phyloP scores from a whole-genome alignment of 495 filamentous ascomycete species.

The Mytilinidion resinicola region DNA sequence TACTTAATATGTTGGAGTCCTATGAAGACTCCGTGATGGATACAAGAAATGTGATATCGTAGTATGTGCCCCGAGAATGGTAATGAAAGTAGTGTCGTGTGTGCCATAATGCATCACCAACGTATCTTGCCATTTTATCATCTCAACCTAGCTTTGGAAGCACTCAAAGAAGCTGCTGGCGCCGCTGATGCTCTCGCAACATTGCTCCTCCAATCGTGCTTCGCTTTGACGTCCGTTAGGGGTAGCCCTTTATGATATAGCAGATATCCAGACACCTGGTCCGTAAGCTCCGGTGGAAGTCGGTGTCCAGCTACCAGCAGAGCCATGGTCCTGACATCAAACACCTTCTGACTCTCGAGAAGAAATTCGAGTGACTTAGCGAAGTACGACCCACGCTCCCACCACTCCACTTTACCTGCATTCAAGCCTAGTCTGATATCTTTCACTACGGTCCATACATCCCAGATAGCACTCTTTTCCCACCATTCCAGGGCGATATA shows the following conservation, averaged over 20 bases:
- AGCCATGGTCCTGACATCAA: not conserved
- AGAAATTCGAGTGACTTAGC: not conserved
- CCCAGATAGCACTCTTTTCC: not conserved
- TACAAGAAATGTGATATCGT: too few relatives aligned
- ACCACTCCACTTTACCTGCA: not conserved
- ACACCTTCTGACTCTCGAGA: not conserved
- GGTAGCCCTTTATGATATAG: not conserved
- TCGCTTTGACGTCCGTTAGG: not conserved
- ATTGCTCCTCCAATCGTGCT: conserved; percentile 1
- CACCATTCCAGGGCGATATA: not conserved
- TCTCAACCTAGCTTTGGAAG: too few relatives aligned
- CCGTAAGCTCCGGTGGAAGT: not conserved
- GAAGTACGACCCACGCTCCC: not conserved
- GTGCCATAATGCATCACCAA: too few relatives aligned
- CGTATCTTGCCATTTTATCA: too few relatives aligned
- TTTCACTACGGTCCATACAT: not conserved
- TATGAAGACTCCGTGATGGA: too few relatives aligned
- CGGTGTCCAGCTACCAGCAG: not conserved
- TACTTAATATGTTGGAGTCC: too few relatives aligned
- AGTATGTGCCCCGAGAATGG: too few relatives aligned
- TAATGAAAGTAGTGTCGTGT: too few relatives aligned
- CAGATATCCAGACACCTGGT: not conserved
- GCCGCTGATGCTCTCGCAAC: conserved; percentile 12
- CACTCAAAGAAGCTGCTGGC: not conserved
- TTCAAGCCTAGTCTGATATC: not conserved